phyloP scores from a whole-genome alignment of 352 stramenopile species.

The Globisporangium spinosum region DNA sequence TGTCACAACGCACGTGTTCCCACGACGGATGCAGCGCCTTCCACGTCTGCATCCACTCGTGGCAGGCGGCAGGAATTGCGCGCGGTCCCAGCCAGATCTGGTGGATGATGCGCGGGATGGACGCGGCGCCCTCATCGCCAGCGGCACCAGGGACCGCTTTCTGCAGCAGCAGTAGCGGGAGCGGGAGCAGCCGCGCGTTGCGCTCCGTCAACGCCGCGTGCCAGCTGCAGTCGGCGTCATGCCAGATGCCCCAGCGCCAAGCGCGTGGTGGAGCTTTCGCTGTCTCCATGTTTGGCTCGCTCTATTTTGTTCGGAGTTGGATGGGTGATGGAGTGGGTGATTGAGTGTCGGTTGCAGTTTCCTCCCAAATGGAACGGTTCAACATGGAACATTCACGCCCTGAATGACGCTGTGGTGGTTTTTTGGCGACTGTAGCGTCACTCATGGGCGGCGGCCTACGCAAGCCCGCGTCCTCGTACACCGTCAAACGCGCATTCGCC shows the following conservation, averaged over 20 bases:
- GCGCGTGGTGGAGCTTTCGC: background rate
- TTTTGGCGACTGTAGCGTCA: background rate
- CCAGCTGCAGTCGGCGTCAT: conserved; percentile 28
- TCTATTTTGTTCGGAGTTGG: background rate
- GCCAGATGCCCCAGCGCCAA: conserved; percentile 38
- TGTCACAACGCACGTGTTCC: conserved; percentile 24
- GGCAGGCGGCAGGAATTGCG: conserved; percentile 26
- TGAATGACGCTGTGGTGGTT: conserved; percentile 1
- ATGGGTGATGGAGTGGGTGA: conserved; percentile 6
- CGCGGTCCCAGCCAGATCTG: conserved; percentile 65
- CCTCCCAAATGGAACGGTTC: too few species aligned
- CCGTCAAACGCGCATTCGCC: conserved; percentile 20
- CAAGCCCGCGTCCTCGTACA: conserved; percentile 29
- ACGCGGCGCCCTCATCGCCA: background rate
- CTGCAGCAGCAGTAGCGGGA: background rate
- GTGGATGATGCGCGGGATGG: conserved; percentile 52
- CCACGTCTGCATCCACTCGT: conserved; percentile 47
- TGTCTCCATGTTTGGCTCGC: background rate
- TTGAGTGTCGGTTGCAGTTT: background rate
- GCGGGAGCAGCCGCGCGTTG: conserved; percentile 15
- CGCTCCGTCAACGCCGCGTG: conserved; percentile 21
- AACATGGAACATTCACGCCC: background rate
- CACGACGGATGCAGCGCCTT: conserved; percentile 32
- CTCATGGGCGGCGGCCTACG: conserved; percentile 44
- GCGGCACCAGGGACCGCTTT: background rate